Evolutionary conservation across 306 rosid species (phyloP).

Genomic region (Cucumis cinereus): DNA sequence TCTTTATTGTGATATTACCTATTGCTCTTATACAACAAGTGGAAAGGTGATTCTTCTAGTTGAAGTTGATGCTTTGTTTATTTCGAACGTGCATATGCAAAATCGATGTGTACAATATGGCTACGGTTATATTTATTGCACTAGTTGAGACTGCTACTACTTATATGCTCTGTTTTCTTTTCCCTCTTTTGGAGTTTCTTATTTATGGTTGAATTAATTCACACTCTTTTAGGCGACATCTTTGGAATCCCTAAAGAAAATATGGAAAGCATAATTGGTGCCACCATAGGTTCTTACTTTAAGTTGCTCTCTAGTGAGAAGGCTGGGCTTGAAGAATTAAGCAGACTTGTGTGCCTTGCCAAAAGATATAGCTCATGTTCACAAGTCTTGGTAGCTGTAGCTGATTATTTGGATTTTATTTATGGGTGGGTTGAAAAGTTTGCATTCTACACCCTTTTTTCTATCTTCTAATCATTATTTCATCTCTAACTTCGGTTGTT

Average conservation of each 20-base stretch:
- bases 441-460: background rate
- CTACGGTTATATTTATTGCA: background rate
- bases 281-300: conserved; percentile 40
- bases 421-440: conserved; percentile 43
- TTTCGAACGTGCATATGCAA: background rate
- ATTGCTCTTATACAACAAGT: background rate
- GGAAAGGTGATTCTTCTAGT: background rate
- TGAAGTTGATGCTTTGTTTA: background rate
- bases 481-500: background rate
- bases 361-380: conserved; percentile 49
- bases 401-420: conserved; percentile 54
- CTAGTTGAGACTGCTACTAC: background rate
- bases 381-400: conserved; percentile 61
- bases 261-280: conserved; percentile 66
- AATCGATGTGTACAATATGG: background rate
- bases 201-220: background rate
- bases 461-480: background rate
- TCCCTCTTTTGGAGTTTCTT: background rate
- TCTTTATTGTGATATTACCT: background rate
- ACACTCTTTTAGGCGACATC: conserved; percentile 19
- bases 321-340: conserved; percentile 26
- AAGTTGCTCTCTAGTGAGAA: conserved; percentile 18
- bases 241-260: conserved; percentile 27
- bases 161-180: background rate
- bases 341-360: conserved; percentile 42